Base-by-base conservation (phyloP, 2,329 filamentous ascomycete genomes). In the Proliferodiscus dingleyae region DNA sequence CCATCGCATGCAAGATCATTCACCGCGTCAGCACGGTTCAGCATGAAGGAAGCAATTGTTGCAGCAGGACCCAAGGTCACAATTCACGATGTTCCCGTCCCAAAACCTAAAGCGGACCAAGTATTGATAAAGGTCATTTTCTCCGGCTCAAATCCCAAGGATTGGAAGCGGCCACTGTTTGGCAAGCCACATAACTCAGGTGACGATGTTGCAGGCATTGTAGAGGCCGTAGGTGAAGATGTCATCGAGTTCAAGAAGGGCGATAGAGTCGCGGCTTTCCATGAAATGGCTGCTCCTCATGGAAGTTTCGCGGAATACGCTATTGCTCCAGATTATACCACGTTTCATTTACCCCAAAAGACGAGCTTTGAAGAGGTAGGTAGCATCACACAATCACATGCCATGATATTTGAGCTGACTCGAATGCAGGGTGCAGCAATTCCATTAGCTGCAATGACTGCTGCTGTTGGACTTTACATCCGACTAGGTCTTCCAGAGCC, bases 241-340 rank as follows among this genome's bases (percentile, higher is more conserved):
- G 73, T 78, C 2, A 66, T 64, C 42, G 59, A 60, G 42, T 77
- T 65, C 46, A 63, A 62, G 40, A 59, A 58, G 21, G 73, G 71
- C 13, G 71, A 75, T 46, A 66, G 72, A 23, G 72, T 75, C 19
- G 70, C 68, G 0, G 70, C 69, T 0, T 73, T 73, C 41, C 72
- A 75, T 45, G 65, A 77, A 50, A 80, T 83, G 70, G 54, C 63
- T 34, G 64, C 65, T 0, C 66, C 71, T 0, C 59, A 69, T 28
- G 81, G 81, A 2, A 71, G 68, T 6, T 85, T 74, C 49, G 81
- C 80, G 3, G 79, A 83, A 56, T 84, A 83, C 52, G 75, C 78
- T 2, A 63, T 83, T 9, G 72, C 73, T 0, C 73, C 68, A 63
- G 68, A 71, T 26, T 68, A 75, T 54, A 77, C 77, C 0, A 80